These are phyloP conservation scores for Betula pendula DNA, from an alignment of 306 rosid species.

Conservation along the genomic window DNA sequence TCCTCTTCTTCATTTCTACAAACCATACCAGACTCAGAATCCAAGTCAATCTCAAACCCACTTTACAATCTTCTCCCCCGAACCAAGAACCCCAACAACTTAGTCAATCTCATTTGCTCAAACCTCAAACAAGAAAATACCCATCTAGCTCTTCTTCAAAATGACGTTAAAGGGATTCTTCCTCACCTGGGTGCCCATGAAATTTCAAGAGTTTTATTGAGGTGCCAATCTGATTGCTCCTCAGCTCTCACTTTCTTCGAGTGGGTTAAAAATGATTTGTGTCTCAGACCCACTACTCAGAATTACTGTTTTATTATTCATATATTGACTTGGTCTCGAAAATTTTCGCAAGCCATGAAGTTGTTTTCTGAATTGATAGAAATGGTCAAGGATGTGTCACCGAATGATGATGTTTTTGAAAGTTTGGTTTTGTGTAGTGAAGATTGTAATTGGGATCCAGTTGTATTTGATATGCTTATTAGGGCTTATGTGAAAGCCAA, in stretches of 20 bases:
- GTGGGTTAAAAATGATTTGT: constrained; percentile 72
- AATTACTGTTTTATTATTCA: constrained; percentile 68
- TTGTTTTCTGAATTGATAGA: constrained; percentile 62
- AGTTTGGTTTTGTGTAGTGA: constrained; percentile 47
- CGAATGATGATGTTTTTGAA: constrained; percentile 48
- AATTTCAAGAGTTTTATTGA: constrained; percentile 72
- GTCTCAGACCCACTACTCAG: constrained; percentile 43
- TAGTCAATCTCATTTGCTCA: constrained; percentile 65
- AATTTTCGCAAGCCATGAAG: constrained; percentile 59
- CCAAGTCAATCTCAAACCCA: constrained; percentile 52
- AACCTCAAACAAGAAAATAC: constrained; percentile 43
- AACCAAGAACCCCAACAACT: constrained; percentile 74
- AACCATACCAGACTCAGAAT: constrained; percentile 41
- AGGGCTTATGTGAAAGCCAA: constrained; percentile 78
- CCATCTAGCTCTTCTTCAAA: constrained; percentile 46
- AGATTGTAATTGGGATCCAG: constrained; percentile 85
- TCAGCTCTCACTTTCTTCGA: constrained; percentile 68
- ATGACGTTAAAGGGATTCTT: constrained; percentile 53
- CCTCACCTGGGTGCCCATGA: constrained; percentile 63
- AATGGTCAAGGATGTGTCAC: constrained; percentile 31
- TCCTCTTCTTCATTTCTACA: constrained; percentile 47
- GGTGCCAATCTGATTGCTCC: constrained; percentile 70
- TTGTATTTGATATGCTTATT: constrained; percentile 67
- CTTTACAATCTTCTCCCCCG: constrained; percentile 77
- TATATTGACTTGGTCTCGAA: constrained; percentile 61